Conservation (phyloP, 208 protist species). For the Wallacemonas sp. region DNA sequence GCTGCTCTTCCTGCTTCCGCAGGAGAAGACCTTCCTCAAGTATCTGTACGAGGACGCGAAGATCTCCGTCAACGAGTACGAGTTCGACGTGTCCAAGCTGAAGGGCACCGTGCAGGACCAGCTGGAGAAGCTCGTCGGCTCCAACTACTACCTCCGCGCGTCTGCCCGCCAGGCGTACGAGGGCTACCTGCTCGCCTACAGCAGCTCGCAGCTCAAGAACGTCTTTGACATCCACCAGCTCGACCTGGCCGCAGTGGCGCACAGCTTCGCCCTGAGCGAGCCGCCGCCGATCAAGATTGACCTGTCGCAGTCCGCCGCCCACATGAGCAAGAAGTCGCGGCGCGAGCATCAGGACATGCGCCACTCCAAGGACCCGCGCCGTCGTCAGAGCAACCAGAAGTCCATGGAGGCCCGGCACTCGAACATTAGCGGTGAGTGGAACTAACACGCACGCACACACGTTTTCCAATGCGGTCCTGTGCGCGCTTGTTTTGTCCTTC, state of each 20-base stretch:
- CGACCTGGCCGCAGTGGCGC: slow-evolving; percentile 95
- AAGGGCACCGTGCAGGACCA: slow-evolving; percentile 89
- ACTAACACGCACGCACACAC: slow-evolving; percentile 4
- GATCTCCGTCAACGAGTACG: slow-evolving; percentile 98
- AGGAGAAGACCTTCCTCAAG: slow-evolving; percentile 98
- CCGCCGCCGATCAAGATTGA: slow-evolving; percentile 92
- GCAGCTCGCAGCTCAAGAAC: slow-evolving; percentile 98
- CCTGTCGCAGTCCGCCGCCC: slow-evolving; percentile 89
- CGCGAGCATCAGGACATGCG: slow-evolving; percentile 76
- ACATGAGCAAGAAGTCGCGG: slow-evolving; percentile 89
- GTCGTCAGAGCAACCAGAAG: slow-evolving; percentile 46
- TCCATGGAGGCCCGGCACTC: slow-evolving; percentile 53
- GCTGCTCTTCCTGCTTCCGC: slow-evolving; percentile 98
- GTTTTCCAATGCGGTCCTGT: too few relatives aligned
- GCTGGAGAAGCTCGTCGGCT: slow-evolving; percentile 97
- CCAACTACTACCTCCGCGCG: slow-evolving; percentile 99
- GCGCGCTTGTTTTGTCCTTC: slow-evolving; percentile 7
- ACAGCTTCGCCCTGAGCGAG: slow-evolving; percentile 91
- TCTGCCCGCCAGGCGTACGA: slow-evolving; percentile 98
- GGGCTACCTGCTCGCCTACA: slow-evolving; percentile 98
- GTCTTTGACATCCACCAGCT: slow-evolving; percentile 98
- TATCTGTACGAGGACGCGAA: slow-evolving; percentile 97
- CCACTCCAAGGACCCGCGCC: slow-evolving; percentile 68
- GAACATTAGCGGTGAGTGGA: slow-evolving; percentile 92
- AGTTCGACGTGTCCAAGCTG: slow-evolving; percentile 97